Conservation (phyloP, 495 filamentous ascomycete species). For the Xylaria grammica region DNA sequence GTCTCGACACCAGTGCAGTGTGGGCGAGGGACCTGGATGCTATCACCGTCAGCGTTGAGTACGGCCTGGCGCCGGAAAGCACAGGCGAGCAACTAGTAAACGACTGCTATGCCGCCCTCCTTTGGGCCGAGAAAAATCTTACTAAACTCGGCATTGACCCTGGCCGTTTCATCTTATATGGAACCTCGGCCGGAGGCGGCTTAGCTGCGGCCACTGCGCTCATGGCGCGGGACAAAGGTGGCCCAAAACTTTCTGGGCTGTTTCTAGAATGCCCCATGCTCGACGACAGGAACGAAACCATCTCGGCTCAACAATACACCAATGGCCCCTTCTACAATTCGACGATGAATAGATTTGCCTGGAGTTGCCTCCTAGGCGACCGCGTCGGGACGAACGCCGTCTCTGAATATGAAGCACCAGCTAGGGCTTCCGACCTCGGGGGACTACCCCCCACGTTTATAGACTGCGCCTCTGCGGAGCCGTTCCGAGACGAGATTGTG, state of each 20-base stretch:
- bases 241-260: slow-evolving; percentile 37
- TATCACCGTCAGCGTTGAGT: slow-evolving; percentile 42
- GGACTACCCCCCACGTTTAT: slow-evolving; percentile 39
- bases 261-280: slow-evolving; percentile 44
- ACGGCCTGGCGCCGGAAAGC: slow-evolving; percentile 42
- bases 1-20: slow-evolving; percentile 36
- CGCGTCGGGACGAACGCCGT: slow-evolving; percentile 35
- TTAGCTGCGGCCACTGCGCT: slow-evolving; percentile 41
- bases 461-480: slow-evolving; percentile 42
- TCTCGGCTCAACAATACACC: slow-evolving; percentile 36
- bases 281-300: slow-evolving; percentile 41
- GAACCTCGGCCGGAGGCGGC: slow-evolving; percentile 44
- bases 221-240: slow-evolving; percentile 39
- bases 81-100: slow-evolving; percentile 34
- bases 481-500: slow-evolving; percentile 44
- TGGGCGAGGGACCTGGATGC: slow-evolving; percentile 39
- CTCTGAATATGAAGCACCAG: slow-evolving; percentile 41
- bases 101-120: slow-evolving; percentile 37
- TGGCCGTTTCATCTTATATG: slow-evolving; percentile 39
- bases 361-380: slow-evolving; percentile 40
- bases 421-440: slow-evolving; percentile 37
- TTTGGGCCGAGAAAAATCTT: slow-evolving; percentile 34
- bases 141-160: slow-evolving; percentile 39
- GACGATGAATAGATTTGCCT: slow-evolving; percentile 40
- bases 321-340: slow-evolving; percentile 41